Percentiles rank a stretch among this genome's conserved stretches.
These are phyloP conservation scores for Penicillium sp. DNA, from an alignment of 2,329 filamentous ascomycete genomes.

Conservation along the genomic window DNA sequence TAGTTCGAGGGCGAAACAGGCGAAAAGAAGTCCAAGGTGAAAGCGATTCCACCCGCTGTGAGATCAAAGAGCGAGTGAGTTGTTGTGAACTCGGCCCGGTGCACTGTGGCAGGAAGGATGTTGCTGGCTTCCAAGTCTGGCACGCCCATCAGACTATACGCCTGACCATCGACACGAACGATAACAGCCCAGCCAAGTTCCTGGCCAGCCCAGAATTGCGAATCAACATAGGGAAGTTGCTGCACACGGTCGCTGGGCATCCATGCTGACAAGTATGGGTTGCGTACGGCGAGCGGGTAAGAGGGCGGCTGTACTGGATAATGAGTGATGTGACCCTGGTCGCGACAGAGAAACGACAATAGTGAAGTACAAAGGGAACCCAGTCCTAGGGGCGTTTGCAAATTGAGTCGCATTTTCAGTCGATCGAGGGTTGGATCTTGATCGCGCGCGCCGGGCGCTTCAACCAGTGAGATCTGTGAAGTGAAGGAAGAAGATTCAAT, in stretches of 20 bases:
- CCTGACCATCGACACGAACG: conserved; percentile 39
- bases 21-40: conserved; percentile 45
- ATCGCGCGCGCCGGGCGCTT: background rate
- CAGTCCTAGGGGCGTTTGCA: conserved; percentile 18
- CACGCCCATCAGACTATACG: conserved; percentile 43
- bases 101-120: conserved; percentile 33
- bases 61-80: conserved; percentile 43
- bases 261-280: conserved; percentile 45
- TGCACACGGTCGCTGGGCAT: conserved; percentile 40
- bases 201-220: conserved; percentile 45
- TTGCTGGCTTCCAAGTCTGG: conserved; percentile 20
- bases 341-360: conserved; percentile 14
- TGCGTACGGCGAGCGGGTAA: conserved; percentile 44
- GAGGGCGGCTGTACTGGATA: conserved; percentile 38
- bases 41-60: conserved; percentile 32
- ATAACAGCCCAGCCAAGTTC: conserved; percentile 42
- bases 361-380: conserved; percentile 21
- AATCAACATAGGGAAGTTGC: conserved; percentile 35
- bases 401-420: conserved; percentile 12
- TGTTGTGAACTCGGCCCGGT: conserved; percentile 38
- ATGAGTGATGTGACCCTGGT: conserved; percentile 15
- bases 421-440: background rate
- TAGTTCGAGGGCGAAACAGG: conserved; percentile 43
- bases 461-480: background rate
- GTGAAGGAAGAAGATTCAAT: background rate